These are phyloP conservation scores for Astragalus membranaceus DNA, from an alignment of 306 rosid species.

Conservation along the genomic window DNA sequence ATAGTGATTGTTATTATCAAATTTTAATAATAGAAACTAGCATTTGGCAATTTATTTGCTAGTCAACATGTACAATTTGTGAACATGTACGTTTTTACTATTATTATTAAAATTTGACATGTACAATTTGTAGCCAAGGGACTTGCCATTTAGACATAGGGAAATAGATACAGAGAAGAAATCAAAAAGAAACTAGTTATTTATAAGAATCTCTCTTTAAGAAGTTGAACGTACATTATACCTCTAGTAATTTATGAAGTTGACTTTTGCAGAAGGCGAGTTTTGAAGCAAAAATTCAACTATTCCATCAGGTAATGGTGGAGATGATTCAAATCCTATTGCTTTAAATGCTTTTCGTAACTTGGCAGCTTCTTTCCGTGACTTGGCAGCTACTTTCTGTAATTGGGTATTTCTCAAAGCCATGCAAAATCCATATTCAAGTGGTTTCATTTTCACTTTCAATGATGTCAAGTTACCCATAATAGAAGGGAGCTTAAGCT, in stretches of 20 bases:
- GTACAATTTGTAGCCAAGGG: not conserved
- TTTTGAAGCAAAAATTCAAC: conserved; percentile 20
- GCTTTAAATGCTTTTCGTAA: not conserved
- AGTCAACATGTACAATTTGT: too few relatives aligned
- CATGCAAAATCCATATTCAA: not conserved
- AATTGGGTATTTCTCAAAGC: not conserved
- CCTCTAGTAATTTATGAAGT: not conserved
- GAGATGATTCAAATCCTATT: not conserved
- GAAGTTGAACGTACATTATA: not conserved
- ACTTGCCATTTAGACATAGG: too few relatives aligned
- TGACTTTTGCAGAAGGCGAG: conserved; percentile 6
- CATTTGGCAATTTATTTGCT: too few relatives aligned
- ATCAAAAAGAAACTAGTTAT: not conserved
- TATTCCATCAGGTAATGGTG: not conserved
- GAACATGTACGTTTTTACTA: too few relatives aligned
- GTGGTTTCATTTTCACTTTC: too few relatives aligned
- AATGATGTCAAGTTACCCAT: conserved; percentile 4
- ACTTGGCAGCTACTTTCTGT: not conserved
- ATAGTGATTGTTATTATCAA: too few relatives aligned
- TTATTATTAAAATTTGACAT: too few relatives aligned
- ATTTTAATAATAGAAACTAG: too few relatives aligned
- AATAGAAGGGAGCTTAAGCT: not conserved
- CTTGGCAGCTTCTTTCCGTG: not conserved
- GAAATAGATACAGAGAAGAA: too few relatives aligned
- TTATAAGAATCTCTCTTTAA: not conserved